Evolutionary conservation across 306 rosid genomes (phyloP).

Genomic region (Lathyrus oleraceus): DNA sequence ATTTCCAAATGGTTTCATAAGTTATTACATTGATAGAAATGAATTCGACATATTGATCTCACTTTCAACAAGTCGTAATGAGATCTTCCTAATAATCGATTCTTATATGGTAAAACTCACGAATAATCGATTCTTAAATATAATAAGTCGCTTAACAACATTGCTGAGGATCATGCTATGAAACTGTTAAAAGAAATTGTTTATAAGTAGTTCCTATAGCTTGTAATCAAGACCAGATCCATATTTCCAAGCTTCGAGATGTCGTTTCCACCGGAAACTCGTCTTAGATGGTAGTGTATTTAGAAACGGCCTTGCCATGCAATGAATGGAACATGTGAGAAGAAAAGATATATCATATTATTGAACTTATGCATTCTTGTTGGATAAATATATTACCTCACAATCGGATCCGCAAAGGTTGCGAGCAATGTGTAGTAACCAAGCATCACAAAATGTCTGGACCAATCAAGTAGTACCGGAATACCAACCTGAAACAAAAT

Average conservation of each 20-base stretch:
- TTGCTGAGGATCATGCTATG: neutral
- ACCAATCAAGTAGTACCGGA: constrained; percentile 85
- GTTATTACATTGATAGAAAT: too few species aligned
- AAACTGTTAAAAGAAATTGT: neutral
- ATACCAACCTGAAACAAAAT: constrained; percentile 68
- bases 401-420: constrained; percentile 66
- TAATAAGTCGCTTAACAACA: too few species aligned
- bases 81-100: too few species aligned
- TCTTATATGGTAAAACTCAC: too few species aligned
- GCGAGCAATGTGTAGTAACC: constrained; percentile 79
- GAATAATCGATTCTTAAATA: too few species aligned
- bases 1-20: too few species aligned
- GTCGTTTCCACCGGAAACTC: constrained; percentile 71
- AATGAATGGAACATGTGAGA: constrained; percentile 32
- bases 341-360: neutral
- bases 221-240: constrained; percentile 95
- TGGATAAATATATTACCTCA: constrained; percentile 53
- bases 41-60: too few species aligned
- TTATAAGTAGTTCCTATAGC: constrained; percentile 25
- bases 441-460: constrained; percentile 75
- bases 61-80: too few species aligned
- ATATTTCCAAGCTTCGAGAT: constrained; percentile 91
- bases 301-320: constrained; percentile 58
- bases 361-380: constrained; percentile 10
- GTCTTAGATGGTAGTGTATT: constrained; percentile 54